A percentile compares a stretch with the other conserved stretches of the same genome.
Conservation (phyloP, 306 rosid species). For the Prosopis cineraria region DNA sequence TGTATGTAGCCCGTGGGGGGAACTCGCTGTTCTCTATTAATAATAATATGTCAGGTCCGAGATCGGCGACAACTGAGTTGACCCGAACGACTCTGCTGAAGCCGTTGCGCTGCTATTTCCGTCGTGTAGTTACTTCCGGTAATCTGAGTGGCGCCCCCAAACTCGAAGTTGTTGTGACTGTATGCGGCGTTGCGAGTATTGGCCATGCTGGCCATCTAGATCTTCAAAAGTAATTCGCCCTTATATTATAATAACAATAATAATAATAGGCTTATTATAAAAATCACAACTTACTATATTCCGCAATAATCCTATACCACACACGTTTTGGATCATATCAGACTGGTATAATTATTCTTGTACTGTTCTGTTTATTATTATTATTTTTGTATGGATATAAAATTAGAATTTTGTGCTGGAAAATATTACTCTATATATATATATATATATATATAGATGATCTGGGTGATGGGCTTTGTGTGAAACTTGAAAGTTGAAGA, state of each 20-base stretch:
- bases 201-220: too few species aligned
- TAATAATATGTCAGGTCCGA: constrained; percentile 58
- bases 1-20: too few species aligned
- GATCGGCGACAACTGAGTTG: constrained; percentile 60
- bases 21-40: too few species aligned
- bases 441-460: neutral
- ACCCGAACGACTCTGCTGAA: constrained; percentile 75
- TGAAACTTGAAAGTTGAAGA: too few species aligned
- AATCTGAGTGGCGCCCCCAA: constrained; percentile 29
- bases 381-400: neutral
- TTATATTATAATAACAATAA: too few species aligned
- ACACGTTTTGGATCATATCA: neutral
- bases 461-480: neutral
- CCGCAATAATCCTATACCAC: neutral
- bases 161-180: constrained; percentile 16
- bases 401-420: neutral
- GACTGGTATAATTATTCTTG: neutral
- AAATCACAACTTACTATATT: neutral
- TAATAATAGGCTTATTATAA: neutral
- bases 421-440: neutral
- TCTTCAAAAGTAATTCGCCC: too few species aligned
- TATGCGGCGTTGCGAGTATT: neutral
- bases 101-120: constrained; percentile 67
- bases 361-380: neutral
- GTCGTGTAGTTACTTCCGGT: constrained; percentile 55